Base-by-base conservation (phyloP, 352 stramenopile genomes). In the Pythium diclinum region DNA sequence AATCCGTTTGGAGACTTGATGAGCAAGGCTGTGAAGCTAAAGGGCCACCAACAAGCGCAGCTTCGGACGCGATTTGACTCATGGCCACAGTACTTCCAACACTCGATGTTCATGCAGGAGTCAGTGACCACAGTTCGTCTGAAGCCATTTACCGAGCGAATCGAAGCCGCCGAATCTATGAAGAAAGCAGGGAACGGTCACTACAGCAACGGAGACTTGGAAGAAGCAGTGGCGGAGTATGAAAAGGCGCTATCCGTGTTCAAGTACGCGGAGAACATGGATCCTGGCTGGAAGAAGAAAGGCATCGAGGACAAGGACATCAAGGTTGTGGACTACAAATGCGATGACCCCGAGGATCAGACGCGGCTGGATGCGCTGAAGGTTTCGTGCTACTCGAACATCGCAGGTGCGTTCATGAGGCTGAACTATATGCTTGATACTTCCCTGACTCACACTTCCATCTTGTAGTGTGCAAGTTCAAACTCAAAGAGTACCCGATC, bases 81-180 rank as follows among this genome's bases (percentile, higher is more conserved):
- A 32, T 95, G 84, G 86, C 83, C 86, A 34, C 79, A 88, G 63
- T 92, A 92, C 64, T 91, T 95, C 38, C 86, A 95, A 74, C 84
- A 93, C 61, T 93, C 86, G 17, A 79, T 95, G 66, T 95, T 95
- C 59, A 92, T 95, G 83, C 79, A 92, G 54, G 80, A 93, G 28
- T 90, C 78, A 0, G 82, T 93, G 14, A 68, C 74, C 14, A 75
- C 63, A 0, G 68, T 81, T 19, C 83, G 82, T 3, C 25, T 47
- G 14, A 74, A 83, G 9, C 28, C 71, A 16, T 89, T 92, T 63
- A 17, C 55, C 4, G 83, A 89, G 53, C 79, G 84, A 6, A 76
- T 92, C 2, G 59, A 66, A n/a, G 69, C 73, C 23, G 84, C 84
- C 0, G 73, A 88, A 38, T 55, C 48, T 16, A 93, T 95, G 81